phyloP scores from a whole-genome alignment of 2,329 filamentous ascomycete genomes.

The Blumeria graminis region DNA sequence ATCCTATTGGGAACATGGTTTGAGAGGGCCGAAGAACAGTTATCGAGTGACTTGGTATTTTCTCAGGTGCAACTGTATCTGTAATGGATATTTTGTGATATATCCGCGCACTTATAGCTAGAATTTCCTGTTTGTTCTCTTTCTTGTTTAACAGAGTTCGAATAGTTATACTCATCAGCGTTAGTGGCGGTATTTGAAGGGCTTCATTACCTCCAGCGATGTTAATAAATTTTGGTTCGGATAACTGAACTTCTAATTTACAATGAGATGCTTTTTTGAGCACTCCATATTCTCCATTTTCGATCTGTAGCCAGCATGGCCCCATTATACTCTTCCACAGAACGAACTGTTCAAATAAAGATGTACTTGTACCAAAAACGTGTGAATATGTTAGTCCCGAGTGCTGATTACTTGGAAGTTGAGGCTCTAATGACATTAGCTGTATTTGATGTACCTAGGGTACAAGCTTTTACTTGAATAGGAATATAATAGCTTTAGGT shows the following conservation, averaged over 20 bases:
- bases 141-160: constrained; percentile 73
- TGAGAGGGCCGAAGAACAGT: constrained; percentile 70
- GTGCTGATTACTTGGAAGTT: constrained; percentile 37
- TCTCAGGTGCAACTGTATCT: constrained; percentile 72
- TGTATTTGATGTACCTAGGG: not conserved
- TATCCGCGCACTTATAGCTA: constrained; percentile 73
- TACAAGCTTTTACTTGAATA: constrained; percentile 40
- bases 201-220: constrained; percentile 55
- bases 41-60: constrained; percentile 72
- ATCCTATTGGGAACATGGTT: constrained; percentile 58
- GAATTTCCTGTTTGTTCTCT: constrained; percentile 88
- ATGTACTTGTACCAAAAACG: constrained; percentile 81
- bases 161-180: constrained; percentile 83
- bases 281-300: constrained; percentile 58
- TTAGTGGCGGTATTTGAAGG: constrained; percentile 63
- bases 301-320: constrained; percentile 86
- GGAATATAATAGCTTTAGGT: constrained; percentile 87
- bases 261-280: constrained; percentile 91
- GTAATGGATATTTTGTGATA: constrained; percentile 76
- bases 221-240: constrained; percentile 52
- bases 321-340: constrained; percentile 99
- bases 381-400: constrained; percentile 79
- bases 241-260: constrained; percentile 72
- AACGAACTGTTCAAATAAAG: constrained; percentile 92
- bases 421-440: constrained; percentile 25